These are phyloP conservation scores for Aspergillus sp. DNA, from an alignment of 2,329 filamentous ascomycete species.

Conservation along the genomic window DNA sequence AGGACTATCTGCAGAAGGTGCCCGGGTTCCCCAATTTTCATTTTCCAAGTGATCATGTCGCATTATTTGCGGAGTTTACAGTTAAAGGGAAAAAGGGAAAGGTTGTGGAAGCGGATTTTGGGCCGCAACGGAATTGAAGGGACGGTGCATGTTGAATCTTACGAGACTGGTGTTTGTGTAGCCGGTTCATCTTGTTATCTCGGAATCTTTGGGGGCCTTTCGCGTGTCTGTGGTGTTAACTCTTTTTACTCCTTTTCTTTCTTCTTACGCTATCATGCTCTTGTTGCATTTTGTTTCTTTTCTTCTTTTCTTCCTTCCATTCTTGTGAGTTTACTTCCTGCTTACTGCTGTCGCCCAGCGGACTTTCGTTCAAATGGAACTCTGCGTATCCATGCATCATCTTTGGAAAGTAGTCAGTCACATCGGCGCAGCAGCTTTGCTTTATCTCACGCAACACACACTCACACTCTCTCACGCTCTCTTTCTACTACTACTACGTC, in stretches of 20 bases:
- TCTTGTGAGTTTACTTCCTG: constrained; percentile 20
- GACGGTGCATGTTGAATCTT: constrained; percentile 39
- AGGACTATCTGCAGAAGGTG: constrained; percentile 79
- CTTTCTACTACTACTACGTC: constrained; percentile 13
- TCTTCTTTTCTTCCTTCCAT: constrained; percentile 20
- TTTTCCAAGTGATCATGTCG: constrained; percentile 90
- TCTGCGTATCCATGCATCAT: constrained; percentile 15
- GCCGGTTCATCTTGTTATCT: constrained; percentile 40
- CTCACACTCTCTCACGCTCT: constrained; percentile 34
- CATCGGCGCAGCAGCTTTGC: constrained; percentile 27
- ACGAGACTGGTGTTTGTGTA: constrained; percentile 42
- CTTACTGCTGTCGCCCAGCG: constrained; percentile 23
- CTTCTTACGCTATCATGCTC: constrained; percentile 13
- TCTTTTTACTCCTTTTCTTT: constrained; percentile 21
- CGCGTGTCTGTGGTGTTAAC: constrained; percentile 32
- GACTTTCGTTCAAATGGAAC: constrained; percentile 13
- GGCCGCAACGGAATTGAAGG: constrained; percentile 47
- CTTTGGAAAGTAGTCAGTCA: constrained; percentile 31
- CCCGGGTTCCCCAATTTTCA: constrained; percentile 93
- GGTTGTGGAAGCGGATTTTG: constrained; percentile 64
- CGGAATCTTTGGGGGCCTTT: constrained; percentile 42
- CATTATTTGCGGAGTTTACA: constrained; percentile 84
- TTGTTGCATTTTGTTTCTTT: constrained; percentile 21
- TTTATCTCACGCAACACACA: constrained; percentile 12
- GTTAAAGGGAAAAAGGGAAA: constrained; percentile 87